Conservation (phyloP, 805 yeast species). For the Danielozyma ontarioensis region DNA sequence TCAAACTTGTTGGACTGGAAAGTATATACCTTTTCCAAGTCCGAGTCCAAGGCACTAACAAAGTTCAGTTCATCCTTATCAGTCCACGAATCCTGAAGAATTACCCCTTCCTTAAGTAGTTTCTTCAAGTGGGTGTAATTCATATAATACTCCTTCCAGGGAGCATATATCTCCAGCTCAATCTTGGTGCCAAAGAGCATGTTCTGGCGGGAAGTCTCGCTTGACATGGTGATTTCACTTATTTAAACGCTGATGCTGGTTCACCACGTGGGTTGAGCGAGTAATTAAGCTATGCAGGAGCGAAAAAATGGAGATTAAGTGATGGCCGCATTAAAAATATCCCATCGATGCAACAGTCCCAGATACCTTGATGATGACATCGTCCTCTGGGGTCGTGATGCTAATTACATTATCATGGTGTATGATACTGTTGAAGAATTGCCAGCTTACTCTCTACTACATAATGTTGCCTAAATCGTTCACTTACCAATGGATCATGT, state of each 20-base stretch:
- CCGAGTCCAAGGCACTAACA: conserved; percentile 61
- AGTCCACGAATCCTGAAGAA: conserved; percentile 48
- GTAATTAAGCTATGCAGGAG: background rate
- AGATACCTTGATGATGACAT: conserved; percentile 4
- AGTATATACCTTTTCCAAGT: conserved; percentile 70
- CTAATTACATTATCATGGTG: no score
- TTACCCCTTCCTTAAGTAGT: conserved; percentile 63
- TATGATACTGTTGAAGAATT: no score
- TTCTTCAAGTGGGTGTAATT: conserved; percentile 62
- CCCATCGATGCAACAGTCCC: conserved; percentile 3
- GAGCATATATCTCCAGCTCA: conserved; percentile 74
- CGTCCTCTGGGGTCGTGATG: conserved; percentile 5
- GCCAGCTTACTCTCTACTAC: no score
- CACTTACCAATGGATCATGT: no score
- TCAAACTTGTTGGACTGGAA: conserved; percentile 68
- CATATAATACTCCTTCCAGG: conserved; percentile 79
- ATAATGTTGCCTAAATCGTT: no score
- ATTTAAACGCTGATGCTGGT: background rate
- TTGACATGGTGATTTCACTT: no score
- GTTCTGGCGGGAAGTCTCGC: conserved; percentile 8
- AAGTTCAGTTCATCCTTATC: conserved; percentile 69
- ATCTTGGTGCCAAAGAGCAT: conserved; percentile 89
- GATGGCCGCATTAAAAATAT: conserved; percentile 4
- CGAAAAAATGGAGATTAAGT: background rate
- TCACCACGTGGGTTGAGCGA: no score